Conservation (phyloP, 1,284 basidiomycete genomes). For the Leccinum solheimii region DNA sequence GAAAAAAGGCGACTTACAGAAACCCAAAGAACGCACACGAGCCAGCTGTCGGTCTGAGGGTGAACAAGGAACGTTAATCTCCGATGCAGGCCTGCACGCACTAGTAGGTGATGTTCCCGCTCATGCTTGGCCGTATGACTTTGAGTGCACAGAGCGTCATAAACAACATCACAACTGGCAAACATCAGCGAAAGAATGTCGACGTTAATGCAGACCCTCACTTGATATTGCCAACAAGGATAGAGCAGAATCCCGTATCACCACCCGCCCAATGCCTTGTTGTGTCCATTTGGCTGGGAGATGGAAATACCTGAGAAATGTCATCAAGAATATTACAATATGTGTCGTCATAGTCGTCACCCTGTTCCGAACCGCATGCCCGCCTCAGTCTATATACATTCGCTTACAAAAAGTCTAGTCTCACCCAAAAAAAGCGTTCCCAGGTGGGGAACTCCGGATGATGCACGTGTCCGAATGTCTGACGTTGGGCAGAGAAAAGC, state of each 20-base stretch:
- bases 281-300: constrained; percentile 7
- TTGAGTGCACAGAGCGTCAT: constrained; percentile 9
- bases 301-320: constrained; percentile 3
- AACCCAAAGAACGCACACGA: constrained; percentile 3
- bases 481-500: not conserved
- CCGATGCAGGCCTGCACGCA: not conserved
- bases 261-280: not conserved
- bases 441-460: constrained; percentile 4
- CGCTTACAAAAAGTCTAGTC: not conserved
- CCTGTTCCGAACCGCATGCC: constrained; percentile 1
- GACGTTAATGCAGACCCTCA: not conserved
- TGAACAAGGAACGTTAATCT: not conserved
- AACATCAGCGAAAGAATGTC: not conserved
- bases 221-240: constrained; percentile 2
- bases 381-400: not conserved
- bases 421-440: constrained; percentile 14
- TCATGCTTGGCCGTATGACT: constrained; percentile 4
- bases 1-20: not conserved
- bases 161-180: constrained; percentile 5
- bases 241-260: constrained; percentile 12
- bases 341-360: constrained; percentile 12
- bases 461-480: constrained; percentile 11
- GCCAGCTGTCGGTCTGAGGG: constrained; percentile 4
- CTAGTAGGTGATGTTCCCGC: constrained; percentile 14
- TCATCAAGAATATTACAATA: constrained; percentile 13